phyloP scores from a whole-genome alignment of 73 alveolate species.

The Tetrahymena borealis region DNA sequence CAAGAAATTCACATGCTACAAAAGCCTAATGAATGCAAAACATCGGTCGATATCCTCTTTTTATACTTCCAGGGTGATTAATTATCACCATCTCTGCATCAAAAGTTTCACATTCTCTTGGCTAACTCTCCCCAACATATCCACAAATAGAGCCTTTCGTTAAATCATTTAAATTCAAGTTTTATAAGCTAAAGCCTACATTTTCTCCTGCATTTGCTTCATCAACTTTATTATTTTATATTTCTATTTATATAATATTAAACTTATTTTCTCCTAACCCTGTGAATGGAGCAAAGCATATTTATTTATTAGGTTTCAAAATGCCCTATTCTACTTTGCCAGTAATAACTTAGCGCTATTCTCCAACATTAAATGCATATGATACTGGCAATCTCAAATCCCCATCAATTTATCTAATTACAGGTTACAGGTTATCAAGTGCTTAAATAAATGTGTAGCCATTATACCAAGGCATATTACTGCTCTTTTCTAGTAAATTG shows the following conservation, averaged over 20 bases:
- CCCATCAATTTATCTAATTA: slow-evolving; percentile 81
- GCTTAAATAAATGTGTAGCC: slow-evolving; percentile 93
- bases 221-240: slow-evolving; percentile 83
- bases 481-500: slow-evolving; percentile 77
- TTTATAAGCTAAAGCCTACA: slow-evolving; percentile 82
- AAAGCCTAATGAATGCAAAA: slow-evolving; percentile 93
- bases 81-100: slow-evolving; percentile 82
- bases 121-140: slow-evolving; percentile 54
- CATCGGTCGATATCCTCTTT: slow-evolving; percentile 90
- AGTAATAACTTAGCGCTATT: slow-evolving; percentile 86
- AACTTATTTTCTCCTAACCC: slow-evolving; percentile 63
- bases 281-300: slow-evolving; percentile 80
- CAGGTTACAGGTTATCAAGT: slow-evolving; percentile 76
- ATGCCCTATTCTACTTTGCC: slow-evolving; percentile 96
- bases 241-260: slow-evolving; percentile 63
- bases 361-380: slow-evolving; percentile 86
- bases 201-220: slow-evolving; percentile 95
- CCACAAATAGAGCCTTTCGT: slow-evolving; percentile 64
- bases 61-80: slow-evolving; percentile 91
- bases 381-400: slow-evolving; percentile 89
- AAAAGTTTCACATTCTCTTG: slow-evolving; percentile 55
- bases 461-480: slow-evolving; percentile 91
- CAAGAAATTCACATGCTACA: slow-evolving; percentile 85
- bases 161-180: slow-evolving; percentile 65
- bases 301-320: slow-evolving; percentile 79